phyloP scores from a whole-genome alignment of 179 eudicot genomes.

The Pouteria campechiana region DNA sequence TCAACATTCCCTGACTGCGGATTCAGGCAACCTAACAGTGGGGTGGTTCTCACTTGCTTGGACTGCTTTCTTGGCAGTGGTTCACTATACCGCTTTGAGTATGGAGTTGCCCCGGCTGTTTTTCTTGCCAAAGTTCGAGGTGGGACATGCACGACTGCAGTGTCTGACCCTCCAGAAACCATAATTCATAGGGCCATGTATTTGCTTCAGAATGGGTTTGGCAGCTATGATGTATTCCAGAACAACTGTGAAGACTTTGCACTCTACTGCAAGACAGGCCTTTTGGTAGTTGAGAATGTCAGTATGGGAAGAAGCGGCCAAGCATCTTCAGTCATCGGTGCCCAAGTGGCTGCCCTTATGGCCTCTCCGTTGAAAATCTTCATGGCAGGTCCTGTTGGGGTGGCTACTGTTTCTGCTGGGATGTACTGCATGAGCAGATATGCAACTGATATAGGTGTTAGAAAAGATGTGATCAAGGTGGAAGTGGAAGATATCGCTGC shows the following conservation, averaged over 20 bases:
- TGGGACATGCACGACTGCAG: constrained; percentile 90
- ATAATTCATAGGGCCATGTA: constrained; percentile 90
- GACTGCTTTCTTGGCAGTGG: constrained; percentile 85
- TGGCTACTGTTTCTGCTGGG: constrained; percentile 90
- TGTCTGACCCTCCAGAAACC: constrained; percentile 47
- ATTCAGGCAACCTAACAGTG: constrained; percentile 69
- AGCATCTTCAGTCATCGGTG: constrained; percentile 90
- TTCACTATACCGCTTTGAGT: constrained; percentile 75
- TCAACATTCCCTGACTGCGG: constrained; percentile 90
- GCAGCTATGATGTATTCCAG: constrained; percentile 76
- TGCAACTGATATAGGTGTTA: constrained; percentile 89
- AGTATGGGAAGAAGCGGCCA: constrained; percentile 96
- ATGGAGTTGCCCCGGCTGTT: constrained; percentile 68
- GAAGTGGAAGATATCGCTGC: constrained; percentile 73
- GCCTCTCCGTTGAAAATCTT: constrained; percentile 75
- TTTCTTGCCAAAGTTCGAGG: constrained; percentile 87
- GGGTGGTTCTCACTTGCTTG: constrained; percentile 75
- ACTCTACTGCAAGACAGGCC: constrained; percentile 86
- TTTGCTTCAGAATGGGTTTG: constrained; percentile 87
- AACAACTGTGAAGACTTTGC: constrained; percentile 99
- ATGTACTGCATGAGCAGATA: constrained; percentile 95
- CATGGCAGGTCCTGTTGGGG: constrained; percentile 83
- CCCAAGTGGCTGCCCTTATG: constrained; percentile 87
- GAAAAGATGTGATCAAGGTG: constrained; percentile 85
- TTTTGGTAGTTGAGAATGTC: constrained; percentile 42